A percentile compares a stretch with the other conserved stretches of the same genome.
Conservation (phyloP, 352 stramenopile genomes). For the Globisporangium yorkense region DNA sequence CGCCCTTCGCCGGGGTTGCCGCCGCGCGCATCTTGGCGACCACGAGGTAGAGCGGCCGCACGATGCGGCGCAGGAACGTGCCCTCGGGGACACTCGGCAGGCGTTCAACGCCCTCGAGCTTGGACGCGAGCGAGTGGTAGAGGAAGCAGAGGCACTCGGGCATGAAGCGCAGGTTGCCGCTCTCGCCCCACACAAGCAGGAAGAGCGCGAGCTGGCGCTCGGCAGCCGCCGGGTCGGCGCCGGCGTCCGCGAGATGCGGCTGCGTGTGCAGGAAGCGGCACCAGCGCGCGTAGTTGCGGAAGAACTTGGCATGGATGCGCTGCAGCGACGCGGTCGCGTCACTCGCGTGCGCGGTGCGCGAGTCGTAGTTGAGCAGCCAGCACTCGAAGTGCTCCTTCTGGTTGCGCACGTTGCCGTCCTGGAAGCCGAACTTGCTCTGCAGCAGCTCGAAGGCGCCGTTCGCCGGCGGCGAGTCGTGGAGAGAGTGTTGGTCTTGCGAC, state of each 20-base stretch:
- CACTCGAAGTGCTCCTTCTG: slow-evolving; percentile 84
- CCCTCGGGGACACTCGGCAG: slow-evolving; percentile 58
- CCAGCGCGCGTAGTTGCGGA: slow-evolving; percentile 93
- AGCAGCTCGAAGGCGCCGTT: slow-evolving; percentile 71
- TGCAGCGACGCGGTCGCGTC: slow-evolving; percentile 60
- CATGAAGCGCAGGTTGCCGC: slow-evolving; percentile 84
- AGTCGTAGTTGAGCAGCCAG: slow-evolving; percentile 83
- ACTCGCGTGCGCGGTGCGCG: slow-evolving; percentile 17
- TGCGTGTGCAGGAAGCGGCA: slow-evolving; percentile 89
- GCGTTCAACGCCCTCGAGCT: slow-evolving; percentile 55
- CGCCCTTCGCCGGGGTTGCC: slow-evolving; percentile 13
- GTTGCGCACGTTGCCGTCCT: slow-evolving; percentile 79
- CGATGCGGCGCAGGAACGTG: slow-evolving; percentile 63
- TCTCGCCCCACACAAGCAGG: slow-evolving; percentile 83
- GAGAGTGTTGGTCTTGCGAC: slow-evolving; percentile 19
- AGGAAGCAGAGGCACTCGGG: slow-evolving; percentile 87
- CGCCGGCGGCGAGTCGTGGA: neutral
- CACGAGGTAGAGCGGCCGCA: slow-evolving; percentile 74
- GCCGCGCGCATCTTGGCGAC: slow-evolving; percentile 67
- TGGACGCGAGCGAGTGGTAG: slow-evolving; percentile 75
- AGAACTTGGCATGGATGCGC: slow-evolving; percentile 92
- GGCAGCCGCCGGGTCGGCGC: slow-evolving; percentile 17
- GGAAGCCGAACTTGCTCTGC: slow-evolving; percentile 83
- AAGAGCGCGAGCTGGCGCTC: slow-evolving; percentile 76
- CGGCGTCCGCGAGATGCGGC: slow-evolving; percentile 69